A percentile compares a stretch with the other conserved stretches of the same genome.
Conservation (phyloP, 2,329 filamentous ascomycete genomes). For the Pseudocercospora ulei region DNA sequence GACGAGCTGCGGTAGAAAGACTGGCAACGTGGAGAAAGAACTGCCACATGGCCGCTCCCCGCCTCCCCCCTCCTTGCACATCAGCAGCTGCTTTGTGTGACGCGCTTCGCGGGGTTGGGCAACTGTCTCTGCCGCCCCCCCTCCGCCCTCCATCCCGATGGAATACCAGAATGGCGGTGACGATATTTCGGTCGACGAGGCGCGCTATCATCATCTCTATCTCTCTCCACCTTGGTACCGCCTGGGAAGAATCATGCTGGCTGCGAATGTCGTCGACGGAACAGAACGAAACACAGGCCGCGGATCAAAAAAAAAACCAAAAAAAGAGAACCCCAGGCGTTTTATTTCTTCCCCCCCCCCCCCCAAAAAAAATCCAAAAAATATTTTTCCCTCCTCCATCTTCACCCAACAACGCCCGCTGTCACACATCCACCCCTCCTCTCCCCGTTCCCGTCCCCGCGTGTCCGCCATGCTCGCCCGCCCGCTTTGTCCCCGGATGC, state of each 20-base stretch:
- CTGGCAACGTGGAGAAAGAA: not conserved
- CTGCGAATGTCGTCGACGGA: constrained; percentile 5
- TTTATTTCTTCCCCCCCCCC: too few relatives aligned
- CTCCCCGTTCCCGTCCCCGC: too few relatives aligned
- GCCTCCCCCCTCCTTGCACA: not conserved
- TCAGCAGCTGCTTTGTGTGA: constrained; percentile 5
- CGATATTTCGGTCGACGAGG: not conserved
- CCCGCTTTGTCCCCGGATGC: too few relatives aligned
- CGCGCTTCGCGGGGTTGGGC: constrained; percentile 1
- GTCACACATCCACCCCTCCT: too few relatives aligned
- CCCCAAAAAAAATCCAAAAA: too few relatives aligned
- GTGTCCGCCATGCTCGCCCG: too few relatives aligned
- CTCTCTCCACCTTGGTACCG: constrained; percentile 1
- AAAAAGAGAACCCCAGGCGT: too few relatives aligned
- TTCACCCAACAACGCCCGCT: too few relatives aligned
- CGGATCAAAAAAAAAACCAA: not conserved
- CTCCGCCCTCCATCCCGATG: too few relatives aligned
- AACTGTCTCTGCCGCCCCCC: too few relatives aligned
- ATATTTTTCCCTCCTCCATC: too few relatives aligned
- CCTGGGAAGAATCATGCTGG: constrained; percentile 4
- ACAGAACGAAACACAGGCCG: not conserved
- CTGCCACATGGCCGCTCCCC: constrained; percentile 6
- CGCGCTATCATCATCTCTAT: not conserved
- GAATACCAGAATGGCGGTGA: constrained; percentile 6
- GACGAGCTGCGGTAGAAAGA: not conserved